Conservation (phyloP, 176 grass and related monocot species). For the Neostapfia colusana region DNA sequence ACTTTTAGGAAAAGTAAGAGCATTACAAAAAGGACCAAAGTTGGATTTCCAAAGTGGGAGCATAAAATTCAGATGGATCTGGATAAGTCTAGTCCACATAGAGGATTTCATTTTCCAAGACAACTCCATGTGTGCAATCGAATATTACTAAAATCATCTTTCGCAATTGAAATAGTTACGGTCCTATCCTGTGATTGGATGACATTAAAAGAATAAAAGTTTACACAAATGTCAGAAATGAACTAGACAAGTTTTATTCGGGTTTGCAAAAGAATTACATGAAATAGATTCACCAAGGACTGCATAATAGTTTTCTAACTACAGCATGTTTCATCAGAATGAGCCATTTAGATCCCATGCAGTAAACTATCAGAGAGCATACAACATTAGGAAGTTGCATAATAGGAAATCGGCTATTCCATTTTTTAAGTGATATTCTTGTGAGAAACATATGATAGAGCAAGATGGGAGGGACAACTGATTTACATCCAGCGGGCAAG, state of each 20-base stretch:
- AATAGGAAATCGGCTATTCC: not conserved
- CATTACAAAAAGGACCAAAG: slow-evolving; percentile 7
- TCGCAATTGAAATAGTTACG: not conserved
- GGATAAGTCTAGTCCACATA: not conserved
- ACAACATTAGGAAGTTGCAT: not conserved
- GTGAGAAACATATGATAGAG: not conserved
- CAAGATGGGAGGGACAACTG: slow-evolving; percentile 6
- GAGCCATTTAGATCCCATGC: not conserved
- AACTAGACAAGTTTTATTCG: not conserved
- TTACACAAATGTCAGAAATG: slow-evolving; percentile 6
- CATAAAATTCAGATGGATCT: slow-evolving; percentile 22
- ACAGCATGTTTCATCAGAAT: not conserved
- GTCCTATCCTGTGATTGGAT: not conserved
- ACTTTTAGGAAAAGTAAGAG: slow-evolving; percentile 29
- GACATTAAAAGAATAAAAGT: slow-evolving; percentile 15
- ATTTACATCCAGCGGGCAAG: slow-evolving; percentile 94
- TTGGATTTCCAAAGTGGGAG: slow-evolving; percentile 2
- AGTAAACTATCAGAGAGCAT: slow-evolving; percentile 4
- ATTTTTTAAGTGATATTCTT: slow-evolving; percentile 21
- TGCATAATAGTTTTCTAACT: not conserved
- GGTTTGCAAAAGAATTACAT: not conserved
- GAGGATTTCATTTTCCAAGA: not conserved
- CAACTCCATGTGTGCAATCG: not conserved
- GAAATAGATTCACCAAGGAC: not conserved
- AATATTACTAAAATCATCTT: not conserved